Evolutionary conservation across 805 yeast genomes (phyloP).

Genomic region (Yamadazyma nakazawae): DNA sequence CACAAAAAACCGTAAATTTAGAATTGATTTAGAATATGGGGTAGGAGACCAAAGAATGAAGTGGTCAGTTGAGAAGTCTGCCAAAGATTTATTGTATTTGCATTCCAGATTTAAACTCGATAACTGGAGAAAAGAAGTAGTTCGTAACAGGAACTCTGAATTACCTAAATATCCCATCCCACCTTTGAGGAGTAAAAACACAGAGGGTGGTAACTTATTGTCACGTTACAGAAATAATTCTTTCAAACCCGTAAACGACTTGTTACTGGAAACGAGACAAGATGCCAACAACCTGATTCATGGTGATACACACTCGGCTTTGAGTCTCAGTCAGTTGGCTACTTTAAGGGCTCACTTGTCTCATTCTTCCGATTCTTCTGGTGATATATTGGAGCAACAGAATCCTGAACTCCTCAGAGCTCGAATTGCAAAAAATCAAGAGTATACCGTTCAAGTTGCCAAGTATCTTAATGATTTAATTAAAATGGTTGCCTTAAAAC

Average conservation of each 20-base stretch:
- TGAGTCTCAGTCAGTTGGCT: conserved; percentile 22
- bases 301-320: conserved; percentile 13
- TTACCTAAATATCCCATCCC: conserved; percentile 48
- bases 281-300: conserved; percentile 7
- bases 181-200: conserved; percentile 23
- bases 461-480: conserved; percentile 64
- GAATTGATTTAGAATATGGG: conserved; percentile 86
- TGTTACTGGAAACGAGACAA: conserved; percentile 9
- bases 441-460: conserved; percentile 50
- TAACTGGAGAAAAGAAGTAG: conserved; percentile 29
- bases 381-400: conserved; percentile 13
- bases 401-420: conserved; percentile 31
- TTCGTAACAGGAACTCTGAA: conserved; percentile 31
- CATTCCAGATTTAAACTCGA: conserved; percentile 66
- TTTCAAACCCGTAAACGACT: neutral
- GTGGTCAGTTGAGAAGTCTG: conserved; percentile 76
- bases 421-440: conserved; percentile 29
- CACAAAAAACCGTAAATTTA: conserved; percentile 46
- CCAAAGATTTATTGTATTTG: conserved; percentile 66
- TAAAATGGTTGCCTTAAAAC: conserved; percentile 57
- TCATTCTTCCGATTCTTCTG: conserved; percentile 19
- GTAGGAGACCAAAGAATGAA: conserved; percentile 71
- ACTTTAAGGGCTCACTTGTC: conserved; percentile 30
- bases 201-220: conserved; percentile 2
- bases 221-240: conserved; percentile 3